These are phyloP conservation scores for Misopates orontium DNA, from an alignment of 257 asterid genomes.

Conservation along the genomic window DNA sequence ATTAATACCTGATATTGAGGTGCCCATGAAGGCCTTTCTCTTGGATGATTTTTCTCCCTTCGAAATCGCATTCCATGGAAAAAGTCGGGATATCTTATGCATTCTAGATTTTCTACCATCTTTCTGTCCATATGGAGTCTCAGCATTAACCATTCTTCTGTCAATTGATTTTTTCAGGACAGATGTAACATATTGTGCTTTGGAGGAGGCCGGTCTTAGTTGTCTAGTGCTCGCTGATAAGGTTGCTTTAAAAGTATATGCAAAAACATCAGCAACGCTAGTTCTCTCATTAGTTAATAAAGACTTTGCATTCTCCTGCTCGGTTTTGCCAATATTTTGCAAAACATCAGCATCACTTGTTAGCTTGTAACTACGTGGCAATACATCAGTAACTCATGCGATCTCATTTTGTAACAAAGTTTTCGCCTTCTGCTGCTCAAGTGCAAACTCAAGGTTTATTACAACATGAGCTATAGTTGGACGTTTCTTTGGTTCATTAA, in stretches of 20 bases:
- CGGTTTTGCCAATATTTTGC: constrained; percentile 10
- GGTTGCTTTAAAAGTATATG: constrained; percentile 14
- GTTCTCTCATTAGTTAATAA: constrained; percentile 24
- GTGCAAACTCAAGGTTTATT: constrained; percentile 52
- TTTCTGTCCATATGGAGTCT: neutral
- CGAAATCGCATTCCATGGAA: constrained; percentile 35
- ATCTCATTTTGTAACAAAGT: constrained; percentile 20
- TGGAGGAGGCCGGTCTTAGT: constrained; percentile 22
- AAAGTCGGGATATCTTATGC: constrained; percentile 34
- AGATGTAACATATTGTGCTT: constrained; percentile 24
- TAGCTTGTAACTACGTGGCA: constrained; percentile 15
- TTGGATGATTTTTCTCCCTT: constrained; percentile 28
- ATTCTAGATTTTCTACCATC: constrained; percentile 28
- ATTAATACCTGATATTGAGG: constrained; percentile 37
- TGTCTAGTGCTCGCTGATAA: constrained; percentile 27
- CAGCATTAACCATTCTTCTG: constrained; percentile 24
- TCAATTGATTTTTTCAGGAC: constrained; percentile 18
- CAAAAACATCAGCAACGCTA: constrained; percentile 21
- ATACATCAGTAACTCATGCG: constrained; percentile 20
- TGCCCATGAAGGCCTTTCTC: constrained; percentile 15
- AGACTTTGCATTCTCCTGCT: constrained; percentile 27
- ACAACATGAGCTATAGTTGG: constrained; percentile 55
- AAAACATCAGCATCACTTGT: constrained; percentile 17
- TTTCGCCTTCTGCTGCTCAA: constrained; percentile 47
- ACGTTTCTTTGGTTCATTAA: constrained; percentile 50